Conservation (phyloP, 495 filamentous ascomycete species). For the Neurospora sp. region DNA sequence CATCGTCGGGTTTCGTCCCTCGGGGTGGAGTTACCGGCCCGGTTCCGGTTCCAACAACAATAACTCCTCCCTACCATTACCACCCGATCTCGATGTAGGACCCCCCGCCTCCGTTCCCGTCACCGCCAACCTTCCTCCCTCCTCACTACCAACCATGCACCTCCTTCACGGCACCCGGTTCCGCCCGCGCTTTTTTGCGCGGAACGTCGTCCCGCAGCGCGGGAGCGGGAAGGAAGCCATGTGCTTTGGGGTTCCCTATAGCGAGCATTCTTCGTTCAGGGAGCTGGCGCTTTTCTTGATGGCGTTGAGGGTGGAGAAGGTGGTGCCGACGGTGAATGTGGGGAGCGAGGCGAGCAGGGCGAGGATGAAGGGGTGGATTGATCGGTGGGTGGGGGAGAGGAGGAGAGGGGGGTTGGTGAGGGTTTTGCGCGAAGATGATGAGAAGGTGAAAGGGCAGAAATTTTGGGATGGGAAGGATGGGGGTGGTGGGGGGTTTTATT, state of each 20-base stretch:
- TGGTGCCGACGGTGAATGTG: constrained; percentile 93
- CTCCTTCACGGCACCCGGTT: constrained; percentile 68
- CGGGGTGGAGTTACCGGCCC: constrained; percentile 84
- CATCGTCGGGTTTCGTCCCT: constrained; percentile 85
- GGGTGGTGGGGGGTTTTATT: constrained; percentile 33
- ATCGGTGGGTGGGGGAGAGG: constrained; percentile 79
- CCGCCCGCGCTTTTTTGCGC: constrained; percentile 53
- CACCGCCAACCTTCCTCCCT: constrained; percentile 25
- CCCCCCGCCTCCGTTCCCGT: constrained; percentile 5
- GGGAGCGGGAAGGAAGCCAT: constrained; percentile 66
- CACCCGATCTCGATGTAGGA: not conserved
- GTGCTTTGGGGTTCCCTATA: constrained; percentile 89
- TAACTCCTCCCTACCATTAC: not conserved
- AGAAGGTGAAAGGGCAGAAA: constrained; percentile 13
- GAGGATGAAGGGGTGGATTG: constrained; percentile 86
- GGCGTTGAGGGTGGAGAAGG: constrained; percentile 70
- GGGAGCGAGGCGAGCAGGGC: constrained; percentile 52
- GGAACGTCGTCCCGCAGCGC: constrained; percentile 64
- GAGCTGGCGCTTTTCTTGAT: constrained; percentile 92
- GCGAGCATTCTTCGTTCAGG: constrained; percentile 87
- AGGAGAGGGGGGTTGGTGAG: constrained; percentile 65
- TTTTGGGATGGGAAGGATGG: constrained; percentile 35
- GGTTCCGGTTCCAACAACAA: not conserved
- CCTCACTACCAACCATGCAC: constrained; percentile 30
- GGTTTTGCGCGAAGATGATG: constrained; percentile 21